Evolutionary conservation across 371 early-diverging fungal species (phyloP).

Genomic region (Rhizomucor miehei): DNA sequence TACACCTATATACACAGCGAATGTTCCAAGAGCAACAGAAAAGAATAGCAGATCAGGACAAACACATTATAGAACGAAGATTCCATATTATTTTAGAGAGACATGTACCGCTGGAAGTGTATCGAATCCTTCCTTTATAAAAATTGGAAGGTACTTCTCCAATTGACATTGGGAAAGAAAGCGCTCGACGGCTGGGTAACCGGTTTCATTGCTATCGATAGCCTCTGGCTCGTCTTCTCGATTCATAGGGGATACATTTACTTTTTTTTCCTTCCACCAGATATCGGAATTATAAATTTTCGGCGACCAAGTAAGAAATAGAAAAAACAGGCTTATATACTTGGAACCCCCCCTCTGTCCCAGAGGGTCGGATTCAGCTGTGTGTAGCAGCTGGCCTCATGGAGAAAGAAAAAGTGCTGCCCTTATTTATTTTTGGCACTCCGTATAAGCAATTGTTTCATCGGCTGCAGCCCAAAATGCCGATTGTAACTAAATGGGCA

Average conservation of each 20-base stretch:
- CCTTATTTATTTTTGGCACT: not conserved
- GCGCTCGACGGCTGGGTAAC: conserved; percentile 14
- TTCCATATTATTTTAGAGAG: not conserved
- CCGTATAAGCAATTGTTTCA: not conserved
- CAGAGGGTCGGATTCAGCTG: too few species aligned
- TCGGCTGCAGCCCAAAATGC: too few species aligned
- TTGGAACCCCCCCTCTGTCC: too few species aligned
- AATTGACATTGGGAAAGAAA: conserved; percentile 33
- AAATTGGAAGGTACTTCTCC: conserved; percentile 25
- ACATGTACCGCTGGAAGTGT: conserved; percentile 33
- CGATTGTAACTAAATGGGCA: too few species aligned
- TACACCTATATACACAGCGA: conserved; percentile 22
- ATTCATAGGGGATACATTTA: not conserved
- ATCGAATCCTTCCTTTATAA: conserved; percentile 48
- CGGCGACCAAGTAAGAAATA: not conserved
- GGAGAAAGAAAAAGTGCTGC: not conserved
- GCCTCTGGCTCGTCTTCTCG: not conserved
- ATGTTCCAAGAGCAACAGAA: not conserved
- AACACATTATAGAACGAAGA: not conserved
- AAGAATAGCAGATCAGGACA: not conserved
- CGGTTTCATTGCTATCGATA: conserved; percentile 7
- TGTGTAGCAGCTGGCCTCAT: too few species aligned
- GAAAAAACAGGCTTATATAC: not conserved
- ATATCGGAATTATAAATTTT: not conserved
- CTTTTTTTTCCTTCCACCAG: not conserved